Evolutionary conservation across 768 basidiomycete species (phyloP).

Genomic region (Xanthoconium stramineum): DNA sequence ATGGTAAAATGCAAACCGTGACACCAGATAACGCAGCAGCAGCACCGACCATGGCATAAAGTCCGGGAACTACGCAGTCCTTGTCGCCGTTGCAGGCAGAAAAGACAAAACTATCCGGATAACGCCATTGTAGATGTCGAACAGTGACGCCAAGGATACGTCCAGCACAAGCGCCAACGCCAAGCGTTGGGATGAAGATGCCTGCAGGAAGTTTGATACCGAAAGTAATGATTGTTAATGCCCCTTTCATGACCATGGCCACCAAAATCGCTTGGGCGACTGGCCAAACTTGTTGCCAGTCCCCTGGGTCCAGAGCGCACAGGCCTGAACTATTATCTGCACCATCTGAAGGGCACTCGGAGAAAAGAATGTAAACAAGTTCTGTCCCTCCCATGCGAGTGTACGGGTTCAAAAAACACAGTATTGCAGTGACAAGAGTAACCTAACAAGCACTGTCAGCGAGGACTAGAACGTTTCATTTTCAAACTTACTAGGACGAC

Average conservation of each 20-base stretch:
- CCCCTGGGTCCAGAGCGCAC: constrained; percentile 65
- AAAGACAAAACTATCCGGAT: constrained; percentile 64
- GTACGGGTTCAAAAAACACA: constrained; percentile 87
- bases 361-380: constrained; percentile 87
- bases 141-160: constrained; percentile 79
- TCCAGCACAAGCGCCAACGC: constrained; percentile 92
- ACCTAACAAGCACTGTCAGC: constrained; percentile 45
- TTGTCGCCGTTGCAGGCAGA: constrained; percentile 57
- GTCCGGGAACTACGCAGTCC: constrained; percentile 82
- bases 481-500: constrained; percentile 64
- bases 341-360: constrained; percentile 70
- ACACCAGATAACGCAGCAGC: constrained; percentile 95
- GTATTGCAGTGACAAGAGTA: constrained; percentile 67
- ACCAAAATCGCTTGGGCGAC: constrained; percentile 65
- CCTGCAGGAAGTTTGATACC: constrained; percentile 91
- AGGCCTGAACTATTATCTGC: constrained; percentile 58
- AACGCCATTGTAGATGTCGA: constrained; percentile 66
- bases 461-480: neutral
- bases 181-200: constrained; percentile 95
- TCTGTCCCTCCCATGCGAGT: constrained; percentile 95
- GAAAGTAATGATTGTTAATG: constrained; percentile 83
- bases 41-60: constrained; percentile 96
- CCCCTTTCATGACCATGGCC: constrained; percentile 79
- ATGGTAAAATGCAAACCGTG: constrained; percentile 50
- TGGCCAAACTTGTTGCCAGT: constrained; percentile 52